Evolutionary conservation across 2,329 filamentous ascomycete genomes (phyloP), one percentile per base, ranked within the genome.

Genomic region (Xylariomycetidae sp.): DNA sequence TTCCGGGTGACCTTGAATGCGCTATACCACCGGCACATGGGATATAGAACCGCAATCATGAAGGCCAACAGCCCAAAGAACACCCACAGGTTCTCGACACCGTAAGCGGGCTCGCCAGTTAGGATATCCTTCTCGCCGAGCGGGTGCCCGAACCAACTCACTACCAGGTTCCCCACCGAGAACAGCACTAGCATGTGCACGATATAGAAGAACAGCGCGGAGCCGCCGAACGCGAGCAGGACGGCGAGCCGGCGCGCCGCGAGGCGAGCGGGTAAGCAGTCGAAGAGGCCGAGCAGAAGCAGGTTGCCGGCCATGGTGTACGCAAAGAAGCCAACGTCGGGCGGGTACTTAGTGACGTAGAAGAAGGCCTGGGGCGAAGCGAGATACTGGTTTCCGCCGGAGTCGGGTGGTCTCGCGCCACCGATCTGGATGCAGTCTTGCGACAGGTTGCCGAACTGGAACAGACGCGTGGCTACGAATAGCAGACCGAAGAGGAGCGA

Each of bases 281-380:
- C 49, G 5, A 70, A 63, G 1, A 56, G 13, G 1, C 59, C 61
- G 0, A 70, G 55, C 0, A 69, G 48, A 3, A 64, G 39, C 0
- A 69, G 46, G 38, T 62, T 68, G 5, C 42, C 57, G 0, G 59
- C 57, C 28, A 69, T 51, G 9, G 62, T 63, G 22, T 59, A 62
- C 4, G 63, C 51, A 56, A 62, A 66, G 38, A 66, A 69, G 4
- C 64, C 64, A 4, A 69, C 53, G 39, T 70, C 67, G 4, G 67
- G 67, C 0, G 67, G 66, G 30, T 69, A 69, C 45, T 69, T 69
- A 42, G 61, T 48, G 27, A 68, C 44, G 52, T 68, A 70, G 48
- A 70, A 66, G 51, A 70, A 70, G 5, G 66, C 59, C 16, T 50
- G 45, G 2, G 49, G 45, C 0, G 65, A 68, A 4, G 45, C 54